These are phyloP conservation scores for Calonectria honghensis DNA, from an alignment of 2,329 filamentous ascomycete genomes.

Conservation along the genomic window DNA sequence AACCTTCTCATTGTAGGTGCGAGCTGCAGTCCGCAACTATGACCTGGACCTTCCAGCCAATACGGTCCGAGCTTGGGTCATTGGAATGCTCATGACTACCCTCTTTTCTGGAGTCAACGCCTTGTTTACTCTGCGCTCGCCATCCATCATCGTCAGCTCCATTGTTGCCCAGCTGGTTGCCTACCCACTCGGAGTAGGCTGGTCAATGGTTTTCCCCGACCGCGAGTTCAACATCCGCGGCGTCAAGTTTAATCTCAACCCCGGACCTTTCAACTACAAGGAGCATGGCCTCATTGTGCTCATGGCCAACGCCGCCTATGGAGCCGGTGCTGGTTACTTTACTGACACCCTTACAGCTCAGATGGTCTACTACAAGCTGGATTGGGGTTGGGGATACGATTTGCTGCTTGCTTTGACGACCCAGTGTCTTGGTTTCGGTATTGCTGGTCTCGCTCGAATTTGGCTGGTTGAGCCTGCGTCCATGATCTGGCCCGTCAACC, in stretches of 20 bases:
- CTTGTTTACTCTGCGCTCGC: constrained; percentile 14
- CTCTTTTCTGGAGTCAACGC: constrained; percentile 14
- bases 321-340: constrained; percentile 8
- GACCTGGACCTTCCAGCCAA: constrained; percentile 10
- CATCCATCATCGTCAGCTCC: constrained; percentile 8
- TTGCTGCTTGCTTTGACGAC: constrained; percentile 50
- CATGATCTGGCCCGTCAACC: constrained; percentile 31
- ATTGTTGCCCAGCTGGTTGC: constrained; percentile 14
- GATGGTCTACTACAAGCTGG: constrained; percentile 5
- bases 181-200: constrained; percentile 7
- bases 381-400: constrained; percentile 30
- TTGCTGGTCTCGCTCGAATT: constrained; percentile 66
- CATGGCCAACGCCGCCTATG: constrained; percentile 34
- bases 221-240: constrained; percentile 10
- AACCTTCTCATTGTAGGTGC: not conserved
- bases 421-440: constrained; percentile 68
- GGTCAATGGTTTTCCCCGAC: constrained; percentile 11
- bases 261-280: constrained; percentile 42
- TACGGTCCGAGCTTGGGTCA: constrained; percentile 19
- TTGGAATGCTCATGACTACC: constrained; percentile 19
- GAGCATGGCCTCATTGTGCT: constrained; percentile 41
- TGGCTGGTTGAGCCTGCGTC: constrained; percentile 59
- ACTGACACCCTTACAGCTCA: constrained; percentile 8
- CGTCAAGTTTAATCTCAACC: constrained; percentile 31
- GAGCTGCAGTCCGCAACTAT: constrained; percentile 20